Evolutionary conservation across 2,329 filamentous ascomycete species (phyloP).

Genomic region (Alternaria gaisen): DNA sequence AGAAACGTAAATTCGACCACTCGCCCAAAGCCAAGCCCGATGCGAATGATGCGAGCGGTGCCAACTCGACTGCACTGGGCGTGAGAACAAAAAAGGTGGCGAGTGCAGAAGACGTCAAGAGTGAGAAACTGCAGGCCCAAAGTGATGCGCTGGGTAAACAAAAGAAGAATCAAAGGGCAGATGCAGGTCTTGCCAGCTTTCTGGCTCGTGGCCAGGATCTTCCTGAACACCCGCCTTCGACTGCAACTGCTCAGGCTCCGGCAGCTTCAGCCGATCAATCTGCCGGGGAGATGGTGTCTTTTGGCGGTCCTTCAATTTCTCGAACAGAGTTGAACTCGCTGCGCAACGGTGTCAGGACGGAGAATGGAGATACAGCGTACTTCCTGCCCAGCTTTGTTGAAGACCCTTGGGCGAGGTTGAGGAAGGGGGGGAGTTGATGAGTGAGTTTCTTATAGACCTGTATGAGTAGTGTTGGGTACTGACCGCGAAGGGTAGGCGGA

Average conservation of each 20-base stretch:
- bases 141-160: slow-evolving; percentile 2
- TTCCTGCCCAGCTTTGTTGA: slow-evolving; percentile 74
- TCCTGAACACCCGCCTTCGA: slow-evolving; percentile 27
- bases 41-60: slow-evolving; percentile 40
- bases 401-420: slow-evolving; percentile 70
- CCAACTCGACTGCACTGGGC: slow-evolving; percentile 51
- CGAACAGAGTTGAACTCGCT: slow-evolving; percentile 48
- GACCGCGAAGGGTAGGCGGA: not conserved
- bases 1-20: slow-evolving; percentile 74
- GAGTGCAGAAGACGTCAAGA: slow-evolving; percentile 1
- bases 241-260: not conserved
- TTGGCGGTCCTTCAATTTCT: slow-evolving; percentile 40
- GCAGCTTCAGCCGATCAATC: slow-evolving; percentile 9
- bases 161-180: slow-evolving; percentile 24
- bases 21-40: slow-evolving; percentile 54
- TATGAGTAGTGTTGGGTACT: not conserved
- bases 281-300: slow-evolving; percentile 33
- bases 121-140: slow-evolving; percentile 5
- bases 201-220: slow-evolving; percentile 41
- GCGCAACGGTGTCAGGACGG: slow-evolving; percentile 54
- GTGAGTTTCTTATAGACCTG: not conserved
- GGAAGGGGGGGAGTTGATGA: not conserved
- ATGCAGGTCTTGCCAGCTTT: slow-evolving; percentile 43
- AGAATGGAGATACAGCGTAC: slow-evolving; percentile 70
- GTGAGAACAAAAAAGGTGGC: slow-evolving; percentile 41